A percentile compares a stretch with the other conserved stretches of the same genome.
Evolutionary conservation across 768 basidiomycete genomes (phyloP).

Genomic region (Lentinula guzmanii): DNA sequence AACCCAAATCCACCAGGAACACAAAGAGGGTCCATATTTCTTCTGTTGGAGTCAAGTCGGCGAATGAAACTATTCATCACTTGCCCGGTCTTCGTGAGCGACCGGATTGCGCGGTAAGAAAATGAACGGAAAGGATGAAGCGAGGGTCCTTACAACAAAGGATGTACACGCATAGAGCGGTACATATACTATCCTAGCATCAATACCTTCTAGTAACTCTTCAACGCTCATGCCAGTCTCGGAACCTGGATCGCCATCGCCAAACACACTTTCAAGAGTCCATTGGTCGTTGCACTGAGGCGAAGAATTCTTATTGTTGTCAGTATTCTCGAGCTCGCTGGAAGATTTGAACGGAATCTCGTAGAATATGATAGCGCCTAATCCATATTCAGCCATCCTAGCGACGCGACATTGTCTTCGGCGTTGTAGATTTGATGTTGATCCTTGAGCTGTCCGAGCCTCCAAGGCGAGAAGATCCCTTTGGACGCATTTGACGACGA

Average conservation of each 20-base stretch:
- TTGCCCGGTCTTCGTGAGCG: background rate
- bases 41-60: background rate
- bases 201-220: constrained; percentile 1
- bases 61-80: background rate
- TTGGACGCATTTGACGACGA: background rate
- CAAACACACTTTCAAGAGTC: background rate
- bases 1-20: background rate
- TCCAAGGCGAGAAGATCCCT: background rate
- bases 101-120: background rate
- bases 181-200: constrained; percentile 3
- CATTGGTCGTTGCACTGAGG: background rate
- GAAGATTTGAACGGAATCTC: background rate
- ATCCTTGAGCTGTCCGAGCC: background rate
- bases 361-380: constrained; percentile 1
- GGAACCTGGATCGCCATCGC: background rate
- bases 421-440: too few species aligned
- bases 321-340: background rate
- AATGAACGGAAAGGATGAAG: background rate
- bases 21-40: background rate
- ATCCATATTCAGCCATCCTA: background rate
- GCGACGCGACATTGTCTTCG: background rate
- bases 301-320: background rate
- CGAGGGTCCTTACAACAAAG: constrained; percentile 1
- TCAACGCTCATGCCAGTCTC: background rate
- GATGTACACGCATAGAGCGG: constrained; percentile 8